These are phyloP conservation scores for Camptophora hylomeconis DNA, from an alignment of 2,329 filamentous ascomycete genomes.

Conservation along the genomic window DNA sequence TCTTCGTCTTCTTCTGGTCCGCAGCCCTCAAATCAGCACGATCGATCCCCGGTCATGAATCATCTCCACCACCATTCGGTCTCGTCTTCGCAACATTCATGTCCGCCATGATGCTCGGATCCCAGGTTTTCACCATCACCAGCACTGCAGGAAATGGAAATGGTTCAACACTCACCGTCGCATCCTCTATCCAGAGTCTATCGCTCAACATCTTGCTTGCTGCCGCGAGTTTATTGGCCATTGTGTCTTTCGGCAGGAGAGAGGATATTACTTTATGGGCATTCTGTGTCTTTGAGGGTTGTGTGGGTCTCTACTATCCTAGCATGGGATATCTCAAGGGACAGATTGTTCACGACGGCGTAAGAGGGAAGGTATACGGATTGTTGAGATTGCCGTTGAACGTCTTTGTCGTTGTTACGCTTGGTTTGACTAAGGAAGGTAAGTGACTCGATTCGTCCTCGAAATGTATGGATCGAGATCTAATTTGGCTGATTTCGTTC, in stretches of 20 bases:
- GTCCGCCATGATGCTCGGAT: slow-evolving; percentile 47
- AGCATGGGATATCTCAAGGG: slow-evolving; percentile 44
- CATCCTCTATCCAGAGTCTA: too few species aligned
- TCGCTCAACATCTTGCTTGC: too few species aligned
- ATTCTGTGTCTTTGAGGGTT: slow-evolving; percentile 45
- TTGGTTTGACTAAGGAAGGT: slow-evolving; percentile 35
- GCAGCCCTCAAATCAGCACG: too few species aligned
- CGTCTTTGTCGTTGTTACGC: slow-evolving; percentile 39
- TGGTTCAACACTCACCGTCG: too few species aligned
- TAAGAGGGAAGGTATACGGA: slow-evolving; percentile 43
- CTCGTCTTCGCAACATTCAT: too few species aligned
- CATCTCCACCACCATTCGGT: slow-evolving; percentile 30
- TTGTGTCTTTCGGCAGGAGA: too few species aligned
- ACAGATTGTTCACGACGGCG: slow-evolving; percentile 39
- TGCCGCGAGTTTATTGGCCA: too few species aligned
- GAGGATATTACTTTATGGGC: slow-evolving; percentile 39
- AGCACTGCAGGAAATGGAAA: too few species aligned
- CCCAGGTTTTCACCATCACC: slow-evolving; percentile 40
- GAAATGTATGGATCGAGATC: slow-evolving; percentile 1
- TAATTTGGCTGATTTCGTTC: slow-evolving; percentile 1
- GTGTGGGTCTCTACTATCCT: slow-evolving; percentile 46
- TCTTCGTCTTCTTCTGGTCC: slow-evolving; percentile 52
- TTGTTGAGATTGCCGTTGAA: slow-evolving; percentile 47
- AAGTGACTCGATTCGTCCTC: slow-evolving; percentile 3
- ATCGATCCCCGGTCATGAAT: slow-evolving; percentile 28